Base-by-base conservation (phyloP, 2,329 filamentous ascomycete genomes). In the Paecilomyces dactylethromorphus region DNA sequence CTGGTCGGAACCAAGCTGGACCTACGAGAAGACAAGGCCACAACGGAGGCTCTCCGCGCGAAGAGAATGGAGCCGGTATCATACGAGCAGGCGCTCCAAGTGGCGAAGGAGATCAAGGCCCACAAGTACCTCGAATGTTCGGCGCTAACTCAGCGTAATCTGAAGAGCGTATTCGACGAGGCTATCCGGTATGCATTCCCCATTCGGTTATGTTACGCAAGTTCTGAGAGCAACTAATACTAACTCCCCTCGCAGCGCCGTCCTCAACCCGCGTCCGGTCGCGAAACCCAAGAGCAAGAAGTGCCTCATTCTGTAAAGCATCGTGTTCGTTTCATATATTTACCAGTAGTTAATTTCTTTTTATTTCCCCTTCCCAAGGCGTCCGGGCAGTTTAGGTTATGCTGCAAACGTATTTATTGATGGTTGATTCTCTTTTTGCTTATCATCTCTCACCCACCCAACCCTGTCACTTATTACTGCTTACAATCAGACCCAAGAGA, bases 111-210 rank as follows among this genome's bases (percentile, higher is more conserved):
- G 70, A 97, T 99, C 78, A 89, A 87, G 73, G 93, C 94, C 53
- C 90, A 94, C 79, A 97, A 97, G 80, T 99, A 99, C 78, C 84
- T 97, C 50, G 94, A 99, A 79, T 99, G 94, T 80, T 97, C 94
- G 56, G 94, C 94, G 54, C 81, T 99, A 66, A 99, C 94, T 39
- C 94, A 97, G 81, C 84, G 93, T 71, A 97, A 97, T 76, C 78
- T 99, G 68, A 99, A 99, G 87, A 96, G 91, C 70, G 94, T 99
- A 54, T 99, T 99, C 73, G 94, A 99, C 72, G 93, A 97, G 79
- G 94, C 94, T 33, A 99, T 99, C 73, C 88, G 94, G 94, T 97
- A 80, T 68, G 88, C 50, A 52, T 24, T n/a, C 3, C 3, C 22
- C 1, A 24, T 13, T 12, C 22, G n/a, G 7, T 21, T n/a, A 45